Evolutionary conservation across 2,329 filamentous ascomycete genomes (phyloP), one percentile per base, ranked within the genome.

Genomic region (Cytospora piceae): DNA sequence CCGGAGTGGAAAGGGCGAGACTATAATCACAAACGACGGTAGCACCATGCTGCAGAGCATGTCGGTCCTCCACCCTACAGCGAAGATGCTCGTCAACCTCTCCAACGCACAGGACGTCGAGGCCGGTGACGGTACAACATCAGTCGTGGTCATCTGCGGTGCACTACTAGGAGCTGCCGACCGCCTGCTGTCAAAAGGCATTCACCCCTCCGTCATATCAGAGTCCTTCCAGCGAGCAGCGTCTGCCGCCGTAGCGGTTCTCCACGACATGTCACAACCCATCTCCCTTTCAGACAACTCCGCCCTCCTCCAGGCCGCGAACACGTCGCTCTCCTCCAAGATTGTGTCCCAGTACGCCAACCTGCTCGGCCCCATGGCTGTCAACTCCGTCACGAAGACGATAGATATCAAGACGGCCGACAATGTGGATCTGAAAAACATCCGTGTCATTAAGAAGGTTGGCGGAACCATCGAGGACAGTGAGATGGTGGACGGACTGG

Each of bases 31-130:
- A 75, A 99, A 99, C 84, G 95, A 99, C 81, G 95, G 95, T 78
- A 96, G 96, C 83, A 99, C 95, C 65, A 99, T 99, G 94, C 83
- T 99, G 76, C 96, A 92, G 82, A 94, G 94, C 83, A 98, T 99
- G 95, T 91, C 92, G 71, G 95, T 99, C 71, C 93, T 99, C 90
- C 95, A 99, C 77, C 95, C 95, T n/a, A 96, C 96, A 58, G 95
- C 95, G 60, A 97, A 97, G 83, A 99, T 99, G 95, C 85, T 99
- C 72, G 95, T 99, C 74, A 94, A 99, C 79, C 87, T 99, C 69
- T 96, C 94, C 74, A 92, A 95, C 71, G 95, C 95, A 71, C 95
- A 99, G 79, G 95, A 99, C 82, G 93, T 99, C 68, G 95, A 99
- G 80, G 95, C 95, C 69, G 95, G 95, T 81, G 95, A 99, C 78